Conservation (phyloP, 257 asterid species). For the Apocynum venetum region DNA sequence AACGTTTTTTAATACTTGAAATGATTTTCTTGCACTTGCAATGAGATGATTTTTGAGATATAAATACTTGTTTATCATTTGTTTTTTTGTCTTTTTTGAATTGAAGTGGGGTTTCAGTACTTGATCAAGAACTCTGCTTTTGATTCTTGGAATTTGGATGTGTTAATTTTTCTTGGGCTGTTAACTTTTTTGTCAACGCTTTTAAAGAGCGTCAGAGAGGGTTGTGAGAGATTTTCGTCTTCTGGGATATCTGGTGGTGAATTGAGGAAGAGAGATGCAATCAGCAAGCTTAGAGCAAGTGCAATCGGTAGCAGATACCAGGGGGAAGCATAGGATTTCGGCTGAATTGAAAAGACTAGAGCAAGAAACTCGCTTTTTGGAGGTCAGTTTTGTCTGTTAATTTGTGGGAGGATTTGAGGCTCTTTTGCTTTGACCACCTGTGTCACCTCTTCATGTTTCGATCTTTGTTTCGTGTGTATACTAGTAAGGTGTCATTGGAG, state of each 20-base stretch:
- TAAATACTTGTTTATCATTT: not conserved
- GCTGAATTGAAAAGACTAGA: constrained; percentile 95
- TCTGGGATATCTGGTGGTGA: not conserved
- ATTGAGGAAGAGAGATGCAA: constrained; percentile 45
- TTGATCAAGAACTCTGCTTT: not conserved
- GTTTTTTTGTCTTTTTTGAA: not conserved
- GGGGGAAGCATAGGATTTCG: constrained; percentile 87
- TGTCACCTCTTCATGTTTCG: not conserved
- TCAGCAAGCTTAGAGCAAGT: constrained; percentile 55
- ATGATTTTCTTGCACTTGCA: not conserved
- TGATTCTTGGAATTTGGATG: constrained; percentile 14
- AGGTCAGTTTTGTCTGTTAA: constrained; percentile 41
- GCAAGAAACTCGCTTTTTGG: constrained; percentile 89
- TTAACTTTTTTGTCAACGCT: not conserved
- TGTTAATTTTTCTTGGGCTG: not conserved
- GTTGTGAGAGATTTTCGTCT: not conserved
- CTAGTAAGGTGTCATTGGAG: not conserved
- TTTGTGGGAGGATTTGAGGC: not conserved
- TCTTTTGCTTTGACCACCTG: constrained; percentile 2
- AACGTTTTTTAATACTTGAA: not conserved
- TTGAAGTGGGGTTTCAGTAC: constrained; percentile 8
- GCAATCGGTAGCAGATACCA: constrained; percentile 56
- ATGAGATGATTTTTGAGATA: not conserved
- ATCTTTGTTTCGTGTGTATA: constrained; percentile 7
- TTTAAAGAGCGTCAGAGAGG: not conserved